A percentile compares a stretch with the other conserved stretches of the same genome.
Conservation (phyloP, 2,329 filamentous ascomycete species). For the Fusarium tjaetaba region DNA sequence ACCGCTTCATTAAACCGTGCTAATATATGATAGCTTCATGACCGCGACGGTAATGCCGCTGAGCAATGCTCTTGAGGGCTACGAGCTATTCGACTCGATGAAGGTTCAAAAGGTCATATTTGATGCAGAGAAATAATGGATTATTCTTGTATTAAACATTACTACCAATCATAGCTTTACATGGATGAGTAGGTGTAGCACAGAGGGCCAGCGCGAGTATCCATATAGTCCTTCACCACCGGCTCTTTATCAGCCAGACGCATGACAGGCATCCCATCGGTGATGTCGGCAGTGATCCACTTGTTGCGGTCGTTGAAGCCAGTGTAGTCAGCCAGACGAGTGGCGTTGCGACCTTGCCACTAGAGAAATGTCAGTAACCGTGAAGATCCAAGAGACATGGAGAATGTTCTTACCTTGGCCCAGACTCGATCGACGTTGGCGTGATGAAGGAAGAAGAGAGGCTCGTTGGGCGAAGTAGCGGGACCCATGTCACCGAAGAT, state of each 20-base stretch:
- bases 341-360: conserved; percentile 20
- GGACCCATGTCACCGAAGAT: conserved; percentile 42
- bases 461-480: conserved; percentile 42
- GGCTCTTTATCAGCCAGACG: not conserved
- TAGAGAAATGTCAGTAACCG: not conserved
- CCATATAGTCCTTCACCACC: conserved; percentile 22
- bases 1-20: accelerated
- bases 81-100: conserved; percentile 74
- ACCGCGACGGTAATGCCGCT: conserved; percentile 75
- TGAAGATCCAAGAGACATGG: accelerated
- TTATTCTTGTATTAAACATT: not conserved
- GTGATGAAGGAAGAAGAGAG: conserved; percentile 45
- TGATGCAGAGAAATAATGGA: conserved; percentile 39
- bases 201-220: conserved; percentile 5
- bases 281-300: not conserved
- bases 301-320: not conserved
- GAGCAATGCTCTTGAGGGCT: conserved; percentile 69
- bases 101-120: conserved; percentile 77
- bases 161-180: not conserved
- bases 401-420: not conserved
- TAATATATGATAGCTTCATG: conserved; percentile 61
- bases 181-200: conserved; percentile 26
- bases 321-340: conserved; percentile 4
- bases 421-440: conserved; percentile 41
- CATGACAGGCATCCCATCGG: not conserved